phyloP scores from a whole-genome alignment of 2,329 filamentous ascomycete species.

The Phialophora expanda region DNA sequence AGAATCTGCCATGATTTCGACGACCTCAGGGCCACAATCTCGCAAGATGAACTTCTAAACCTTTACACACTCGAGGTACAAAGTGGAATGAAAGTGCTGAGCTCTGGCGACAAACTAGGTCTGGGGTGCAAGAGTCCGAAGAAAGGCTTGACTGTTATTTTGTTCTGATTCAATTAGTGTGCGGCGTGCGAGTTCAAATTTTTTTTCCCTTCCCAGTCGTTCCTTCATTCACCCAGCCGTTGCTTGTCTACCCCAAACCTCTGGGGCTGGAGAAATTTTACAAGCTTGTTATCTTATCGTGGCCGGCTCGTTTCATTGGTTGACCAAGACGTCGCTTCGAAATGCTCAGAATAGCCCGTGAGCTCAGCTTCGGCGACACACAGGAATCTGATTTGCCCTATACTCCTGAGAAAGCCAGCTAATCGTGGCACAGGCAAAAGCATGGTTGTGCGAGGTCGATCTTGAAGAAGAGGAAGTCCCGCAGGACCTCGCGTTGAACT shows the following conservation, averaged over 20 bases:
- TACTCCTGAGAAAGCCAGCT: not conserved
- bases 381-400: not conserved
- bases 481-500: not conserved
- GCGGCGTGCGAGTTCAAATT: not conserved
- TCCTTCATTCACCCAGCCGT: not conserved
- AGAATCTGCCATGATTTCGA: constrained; percentile 1
- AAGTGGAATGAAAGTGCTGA: not conserved
- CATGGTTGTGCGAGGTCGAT: not conserved
- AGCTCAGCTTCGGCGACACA: not conserved
- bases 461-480: not conserved
- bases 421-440: not conserved
- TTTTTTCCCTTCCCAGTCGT: not conserved
- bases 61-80: not conserved
- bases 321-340: not conserved
- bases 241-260: not conserved
- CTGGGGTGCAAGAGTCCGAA: not conserved
- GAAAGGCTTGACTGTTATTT: not conserved
- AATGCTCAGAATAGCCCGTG: not conserved
- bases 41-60: not conserved
- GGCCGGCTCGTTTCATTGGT: not conserved
- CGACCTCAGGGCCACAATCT: not conserved
- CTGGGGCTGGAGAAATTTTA: not conserved
- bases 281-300: constrained; percentile 1
- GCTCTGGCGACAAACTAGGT: not conserved
- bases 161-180: not conserved